Evolutionary conservation across 768 basidiomycete species (phyloP).

Genomic region (Pulveroboletus sp.): DNA sequence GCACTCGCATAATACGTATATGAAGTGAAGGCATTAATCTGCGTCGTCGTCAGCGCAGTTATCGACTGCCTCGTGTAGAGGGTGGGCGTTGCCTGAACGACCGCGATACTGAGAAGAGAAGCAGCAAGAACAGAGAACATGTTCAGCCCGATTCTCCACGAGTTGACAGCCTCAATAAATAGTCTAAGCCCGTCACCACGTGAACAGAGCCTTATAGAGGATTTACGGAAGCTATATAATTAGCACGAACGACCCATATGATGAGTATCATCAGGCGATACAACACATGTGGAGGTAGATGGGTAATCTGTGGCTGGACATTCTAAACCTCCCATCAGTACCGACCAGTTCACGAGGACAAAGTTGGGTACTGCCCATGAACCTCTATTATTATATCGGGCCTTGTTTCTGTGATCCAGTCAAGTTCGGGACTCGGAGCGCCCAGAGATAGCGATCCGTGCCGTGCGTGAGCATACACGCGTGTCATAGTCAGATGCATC

Average conservation of each 20-base stretch:
- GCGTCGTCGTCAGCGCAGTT: slow-evolving; percentile 34
- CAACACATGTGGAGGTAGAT: no score
- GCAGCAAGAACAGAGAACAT: slow-evolving; percentile 21
- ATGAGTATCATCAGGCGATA: neutral
- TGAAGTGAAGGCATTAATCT: slow-evolving; percentile 42
- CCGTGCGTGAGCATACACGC: slow-evolving; percentile 45
- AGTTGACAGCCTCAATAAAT: neutral
- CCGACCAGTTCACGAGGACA: no score
- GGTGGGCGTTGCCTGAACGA: slow-evolving; percentile 19
- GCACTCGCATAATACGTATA: slow-evolving; percentile 50
- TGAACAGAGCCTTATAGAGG: neutral
- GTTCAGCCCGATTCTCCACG: neutral
- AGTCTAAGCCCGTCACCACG: neutral
- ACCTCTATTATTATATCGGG: no score
- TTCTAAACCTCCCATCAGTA: no score
- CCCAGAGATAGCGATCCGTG: slow-evolving; percentile 60
- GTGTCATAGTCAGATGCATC: neutral
- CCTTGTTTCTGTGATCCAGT: slow-evolving; percentile 37
- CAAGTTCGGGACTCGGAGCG: slow-evolving; percentile 48
- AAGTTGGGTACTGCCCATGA: no score
- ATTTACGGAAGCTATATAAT: neutral
- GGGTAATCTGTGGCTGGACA: no score
- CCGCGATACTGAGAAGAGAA: slow-evolving; percentile 12
- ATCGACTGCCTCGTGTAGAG: slow-evolving; percentile 35
- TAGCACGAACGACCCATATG: slow-evolving; percentile 10